Evolutionary conservation across 768 basidiomycete species (phyloP).

Genomic region (Leucosporidium scottii): DNA sequence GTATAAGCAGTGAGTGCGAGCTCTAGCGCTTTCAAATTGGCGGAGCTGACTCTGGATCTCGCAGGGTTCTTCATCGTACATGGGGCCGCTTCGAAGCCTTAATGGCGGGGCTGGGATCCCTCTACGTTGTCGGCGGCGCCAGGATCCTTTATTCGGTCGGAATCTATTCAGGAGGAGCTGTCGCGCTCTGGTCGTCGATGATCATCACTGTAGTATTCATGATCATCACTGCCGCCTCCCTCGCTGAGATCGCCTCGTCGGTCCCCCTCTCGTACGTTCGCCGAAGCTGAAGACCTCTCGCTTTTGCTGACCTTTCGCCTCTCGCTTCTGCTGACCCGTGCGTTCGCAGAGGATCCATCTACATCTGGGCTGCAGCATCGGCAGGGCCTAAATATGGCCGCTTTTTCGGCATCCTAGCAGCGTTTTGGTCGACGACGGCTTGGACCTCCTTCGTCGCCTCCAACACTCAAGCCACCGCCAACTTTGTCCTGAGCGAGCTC

Average conservation of each 20-base stretch:
- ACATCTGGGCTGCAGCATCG: constrained; percentile 89
- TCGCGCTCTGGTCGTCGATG: constrained; percentile 75
- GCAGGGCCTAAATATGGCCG: constrained; percentile 79
- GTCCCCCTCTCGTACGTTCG: constrained; percentile 42
- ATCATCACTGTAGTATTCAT: constrained; percentile 75
- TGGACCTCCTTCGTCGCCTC: constrained; percentile 91
- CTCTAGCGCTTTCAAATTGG: constrained; percentile 5
- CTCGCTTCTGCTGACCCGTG: too few species aligned
- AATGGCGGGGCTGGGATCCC: constrained; percentile 76
- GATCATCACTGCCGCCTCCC: constrained; percentile 75
- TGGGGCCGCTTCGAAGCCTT: constrained; percentile 81
- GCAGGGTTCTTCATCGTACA: constrained; percentile 69
- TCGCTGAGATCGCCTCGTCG: constrained; percentile 87
- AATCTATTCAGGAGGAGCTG: constrained; percentile 75
- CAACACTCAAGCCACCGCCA: constrained; percentile 82
- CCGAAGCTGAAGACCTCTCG: neutral
- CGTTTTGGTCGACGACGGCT: constrained; percentile 90
- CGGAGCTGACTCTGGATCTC: neutral
- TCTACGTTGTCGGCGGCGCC: constrained; percentile 70
- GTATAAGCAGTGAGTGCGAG: constrained; percentile 30
- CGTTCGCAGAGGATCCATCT: constrained; percentile 72
- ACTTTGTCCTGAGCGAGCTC: constrained; percentile 79
- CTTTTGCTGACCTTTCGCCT: constrained; percentile 47
- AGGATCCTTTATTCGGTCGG: constrained; percentile 76
- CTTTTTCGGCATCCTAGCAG: constrained; percentile 80